These are phyloP conservation scores for Suillus sp. DNA, from an alignment of 768 basidiomycete genomes.

Conservation along the genomic window DNA sequence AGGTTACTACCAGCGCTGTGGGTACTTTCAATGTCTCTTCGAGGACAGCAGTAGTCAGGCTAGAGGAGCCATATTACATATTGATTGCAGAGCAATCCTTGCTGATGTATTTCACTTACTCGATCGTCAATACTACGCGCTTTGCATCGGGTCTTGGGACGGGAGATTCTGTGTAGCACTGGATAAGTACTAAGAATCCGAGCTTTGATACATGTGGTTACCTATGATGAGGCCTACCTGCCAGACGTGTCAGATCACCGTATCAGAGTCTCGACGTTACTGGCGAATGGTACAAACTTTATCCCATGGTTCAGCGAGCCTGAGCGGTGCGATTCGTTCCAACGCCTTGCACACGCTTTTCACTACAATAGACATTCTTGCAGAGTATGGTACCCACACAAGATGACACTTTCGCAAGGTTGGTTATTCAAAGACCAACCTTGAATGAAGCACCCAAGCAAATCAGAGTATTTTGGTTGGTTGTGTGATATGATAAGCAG, in stretches of 20 bases:
- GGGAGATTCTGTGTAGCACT: conserved; percentile 49
- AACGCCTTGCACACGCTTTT: conserved; percentile 66
- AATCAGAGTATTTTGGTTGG: conserved; percentile 1
- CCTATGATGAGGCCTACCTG: conserved; percentile 79
- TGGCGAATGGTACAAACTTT: conserved; percentile 61
- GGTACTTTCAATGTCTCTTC: conserved; percentile 64
- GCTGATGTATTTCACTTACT: conserved; percentile 43
- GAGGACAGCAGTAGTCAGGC: conserved; percentile 72
- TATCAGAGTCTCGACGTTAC: conserved; percentile 9
- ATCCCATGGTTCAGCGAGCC: conserved; percentile 90
- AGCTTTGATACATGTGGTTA: conserved; percentile 28
- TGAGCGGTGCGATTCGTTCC: conserved; percentile 84
- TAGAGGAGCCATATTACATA: conserved; percentile 32
- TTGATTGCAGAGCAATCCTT: conserved; percentile 17
- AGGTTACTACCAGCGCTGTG: conserved; percentile 72
- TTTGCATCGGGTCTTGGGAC: conserved; percentile 46
- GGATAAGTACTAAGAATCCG: conserved; percentile 8
- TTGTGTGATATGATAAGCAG: background rate
- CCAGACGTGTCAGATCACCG: conserved; percentile 9
- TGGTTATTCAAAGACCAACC: background rate
- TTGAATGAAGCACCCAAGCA: background rate
- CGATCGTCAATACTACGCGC: conserved; percentile 67
- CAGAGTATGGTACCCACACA: conserved; percentile 1
- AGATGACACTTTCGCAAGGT: background rate
- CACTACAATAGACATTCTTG: conserved; percentile 16